Base-by-base conservation (phyloP, 257 asterid genomes). In the Gentiana straminea region DNA sequence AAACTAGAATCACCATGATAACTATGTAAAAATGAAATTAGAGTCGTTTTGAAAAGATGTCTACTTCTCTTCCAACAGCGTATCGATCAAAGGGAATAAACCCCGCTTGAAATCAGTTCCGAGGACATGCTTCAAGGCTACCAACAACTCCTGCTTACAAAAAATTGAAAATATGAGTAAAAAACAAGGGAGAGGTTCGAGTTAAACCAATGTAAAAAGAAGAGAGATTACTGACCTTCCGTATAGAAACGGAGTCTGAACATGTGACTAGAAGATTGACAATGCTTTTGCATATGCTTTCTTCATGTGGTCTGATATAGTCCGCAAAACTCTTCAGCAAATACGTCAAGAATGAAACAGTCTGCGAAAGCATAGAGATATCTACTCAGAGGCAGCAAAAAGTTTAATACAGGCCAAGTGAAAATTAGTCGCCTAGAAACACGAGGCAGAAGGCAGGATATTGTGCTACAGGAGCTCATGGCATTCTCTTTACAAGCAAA, bases 81-180 rank as follows among this genome's bases (percentile, higher is more conserved):
- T 92, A 64, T 92, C 98, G 46, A 92, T 92, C 62, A 92, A 73
- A 68, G 98, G 98, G 75, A 83, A 92, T 73, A 92, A 80, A 56
- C 99, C 99, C 76, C 94, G 76, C 83, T 92, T 92, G 73, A 88
- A 92, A 71, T 92, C 99, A 33, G 99, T 92, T 68, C 93, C 94
- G 49, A 92, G 95, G 55, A 92, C 99, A 81, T 92, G 97, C 69
- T 92, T 92, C 68, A 92, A 83, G 65, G 99, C 97, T 41, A 92
- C 99, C 94, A 92, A 77, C 54, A 92, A 79, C 81, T 92, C 99
- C 99, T 92, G 79, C 63, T 70, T 34, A 41, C 54, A 70, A 68
- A 70, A 71, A 36, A 55, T 35, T 32, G 59, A 24, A 10, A 6
- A 49, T 15, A 35, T 43, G 12, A 34, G n/a, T 11, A 12, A 43